Evolutionary conservation across 495 filamentous ascomycete species (phyloP), one percentile per base, ranked within the genome.

Genomic region (Penicillium chermesinum): DNA sequence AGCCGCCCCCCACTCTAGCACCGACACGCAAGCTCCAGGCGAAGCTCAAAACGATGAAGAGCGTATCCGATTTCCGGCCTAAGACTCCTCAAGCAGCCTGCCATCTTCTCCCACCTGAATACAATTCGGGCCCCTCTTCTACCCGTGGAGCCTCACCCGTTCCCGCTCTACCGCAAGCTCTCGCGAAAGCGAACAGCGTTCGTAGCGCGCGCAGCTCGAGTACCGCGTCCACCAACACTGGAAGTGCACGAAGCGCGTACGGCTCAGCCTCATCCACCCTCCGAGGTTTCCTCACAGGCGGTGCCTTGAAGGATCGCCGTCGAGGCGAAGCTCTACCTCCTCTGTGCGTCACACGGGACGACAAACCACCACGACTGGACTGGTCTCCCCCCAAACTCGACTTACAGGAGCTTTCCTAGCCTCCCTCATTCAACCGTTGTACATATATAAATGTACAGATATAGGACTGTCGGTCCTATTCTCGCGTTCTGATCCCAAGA

Each of bases 301-400:
- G 51, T 34, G 56, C 63, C 1, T 57, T 62, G 15, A 67, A 55
- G 44, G 70, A 70, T 21, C 63, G 63, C 39, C 59, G 56, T 12
- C 63, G 51, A 16, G 57, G 65, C 38, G 69, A 67, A 25, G 55
- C 52, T 9, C 55, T 65, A 53, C 66, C 58, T n/a, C 53, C 60
- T 20, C 58, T 71, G 1, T 71, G 57, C 25, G 61, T 70, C 13
- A 57, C 61, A 15, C 52, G 46, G 22, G 65, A 69, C 25, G 66
- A 71, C 27, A 60, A 62, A 17, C 64, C 71, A 7, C 71, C 71
- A 15, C 64, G 55, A 34, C 52, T 75, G 48, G 62, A 72, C 52
- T 74, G 71, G 71, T 46, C 64, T 21, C 71, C 71, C 10, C 71
- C 71, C 12, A 63, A 70, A 38, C 50, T 73, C 38, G 67, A 73